Conservation (phyloP, 768 basidiomycete genomes). For the Leccinum arenicola region DNA sequence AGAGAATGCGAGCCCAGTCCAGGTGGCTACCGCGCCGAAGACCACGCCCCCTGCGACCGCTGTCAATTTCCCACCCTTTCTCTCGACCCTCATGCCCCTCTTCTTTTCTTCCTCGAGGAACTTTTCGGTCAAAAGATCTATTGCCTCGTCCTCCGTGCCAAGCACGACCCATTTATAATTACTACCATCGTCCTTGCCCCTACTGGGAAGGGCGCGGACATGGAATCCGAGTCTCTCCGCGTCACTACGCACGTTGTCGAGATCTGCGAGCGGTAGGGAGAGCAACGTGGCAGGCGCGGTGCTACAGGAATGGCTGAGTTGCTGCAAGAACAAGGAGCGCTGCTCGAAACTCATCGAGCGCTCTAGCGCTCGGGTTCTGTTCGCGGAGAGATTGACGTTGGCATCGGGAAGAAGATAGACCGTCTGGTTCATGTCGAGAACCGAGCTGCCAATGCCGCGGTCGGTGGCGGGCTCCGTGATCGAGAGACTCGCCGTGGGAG, state of each 20-base stretch:
- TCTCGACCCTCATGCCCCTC: slow-evolving; percentile 19
- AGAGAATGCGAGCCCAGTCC: slow-evolving; percentile 55
- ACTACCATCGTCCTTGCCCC: slow-evolving; percentile 7
- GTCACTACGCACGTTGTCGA: slow-evolving; percentile 37
- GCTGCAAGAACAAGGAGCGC: slow-evolving; percentile 48
- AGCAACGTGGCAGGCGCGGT: slow-evolving; percentile 47
- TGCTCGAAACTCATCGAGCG: slow-evolving; percentile 53
- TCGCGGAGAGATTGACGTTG: slow-evolving; percentile 6
- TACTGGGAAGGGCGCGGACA: slow-evolving; percentile 37
- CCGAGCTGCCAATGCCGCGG: slow-evolving; percentile 28
- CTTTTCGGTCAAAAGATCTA: slow-evolving; percentile 32
- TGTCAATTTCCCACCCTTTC: slow-evolving; percentile 31
- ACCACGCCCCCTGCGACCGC: slow-evolving; percentile 57
- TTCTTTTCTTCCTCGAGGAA: slow-evolving; percentile 30
- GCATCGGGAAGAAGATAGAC: slow-evolving; percentile 21
- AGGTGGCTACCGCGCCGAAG: slow-evolving; percentile 59
- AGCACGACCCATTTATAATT: slow-evolving; percentile 47
- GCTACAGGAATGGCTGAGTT: slow-evolving; percentile 36
- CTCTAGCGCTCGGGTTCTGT: slow-evolving; percentile 31
- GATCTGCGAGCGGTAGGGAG: slow-evolving; percentile 44
- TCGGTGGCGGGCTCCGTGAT: slow-evolving; percentile 32
- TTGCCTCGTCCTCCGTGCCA: slow-evolving; percentile 48
- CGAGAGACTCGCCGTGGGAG: slow-evolving; percentile 42
- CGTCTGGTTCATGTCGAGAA: slow-evolving; percentile 26
- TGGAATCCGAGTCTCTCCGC: slow-evolving; percentile 45